Percentiles rank a stretch among this genome's conserved stretches.
phyloP scores from a whole-genome alignment of 2,329 filamentous ascomycete species.

The Alternaria sp. region DNA sequence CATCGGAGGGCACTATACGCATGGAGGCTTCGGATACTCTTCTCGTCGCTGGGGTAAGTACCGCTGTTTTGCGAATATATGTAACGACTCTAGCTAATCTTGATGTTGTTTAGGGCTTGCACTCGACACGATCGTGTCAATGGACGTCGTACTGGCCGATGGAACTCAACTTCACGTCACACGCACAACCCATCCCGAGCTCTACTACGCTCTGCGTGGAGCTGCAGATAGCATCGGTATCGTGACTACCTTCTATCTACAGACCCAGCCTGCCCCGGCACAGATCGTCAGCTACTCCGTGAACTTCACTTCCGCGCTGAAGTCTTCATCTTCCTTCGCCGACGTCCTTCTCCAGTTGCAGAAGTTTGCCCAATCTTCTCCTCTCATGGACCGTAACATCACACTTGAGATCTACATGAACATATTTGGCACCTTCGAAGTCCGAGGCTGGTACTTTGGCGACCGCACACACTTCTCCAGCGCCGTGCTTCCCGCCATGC shows the following conservation, averaged over 20 bases:
- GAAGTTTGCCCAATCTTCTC: not conserved
- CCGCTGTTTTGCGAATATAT: not conserved
- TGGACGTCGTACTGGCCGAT: constrained; percentile 3
- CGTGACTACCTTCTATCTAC: constrained; percentile 38
- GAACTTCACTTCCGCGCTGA: constrained; percentile 1
- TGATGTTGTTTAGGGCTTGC: not conserved
- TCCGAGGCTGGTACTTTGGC: constrained; percentile 11
- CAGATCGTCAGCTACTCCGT: not conserved
- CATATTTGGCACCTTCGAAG: not conserved
- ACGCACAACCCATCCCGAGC: not conserved
- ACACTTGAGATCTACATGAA: constrained; percentile 7
- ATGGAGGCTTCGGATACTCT: constrained; percentile 35
- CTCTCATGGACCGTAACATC: not conserved
- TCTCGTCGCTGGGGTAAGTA: constrained; percentile 28
- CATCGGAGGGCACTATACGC: constrained; percentile 34
- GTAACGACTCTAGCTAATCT: not conserved
- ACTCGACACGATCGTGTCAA: constrained; percentile 4
- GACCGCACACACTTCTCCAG: not conserved
- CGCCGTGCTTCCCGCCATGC: constrained; percentile 1
- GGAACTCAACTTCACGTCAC: not conserved
- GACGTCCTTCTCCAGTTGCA: constrained; percentile 5
- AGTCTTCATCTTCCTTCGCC: not conserved
- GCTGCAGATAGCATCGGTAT: constrained; percentile 20
- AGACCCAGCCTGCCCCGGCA: constrained; percentile 24
- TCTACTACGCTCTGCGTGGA: constrained; percentile 1